Base-by-base conservation (phyloP, 2,329 filamentous ascomycete species). In the Trichophyton verrucosum region DNA sequence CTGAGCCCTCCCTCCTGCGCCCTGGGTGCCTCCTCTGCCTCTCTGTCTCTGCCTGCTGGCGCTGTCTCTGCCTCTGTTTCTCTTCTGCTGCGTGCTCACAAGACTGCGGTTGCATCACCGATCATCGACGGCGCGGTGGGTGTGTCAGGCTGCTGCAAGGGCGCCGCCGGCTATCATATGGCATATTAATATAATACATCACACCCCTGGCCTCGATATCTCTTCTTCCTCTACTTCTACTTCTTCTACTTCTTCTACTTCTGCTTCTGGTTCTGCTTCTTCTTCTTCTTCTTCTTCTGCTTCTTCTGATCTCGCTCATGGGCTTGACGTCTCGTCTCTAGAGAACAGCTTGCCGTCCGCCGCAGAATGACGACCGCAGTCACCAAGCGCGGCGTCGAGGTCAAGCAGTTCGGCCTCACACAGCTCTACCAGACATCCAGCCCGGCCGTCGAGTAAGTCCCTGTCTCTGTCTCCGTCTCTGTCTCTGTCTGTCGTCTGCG, bases 341-440 rank as follows among this genome's bases (percentile, higher is more conserved):
- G 20, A 40, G n/a, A 36, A 24, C 36, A 24, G 8, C 15, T 30
- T n/a, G 9, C 6, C 30, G 20, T 33, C 8, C 55, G 13, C 33
- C 33, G 27, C 33, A 36, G 20, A 17, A 57, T 57, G 55, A 36
- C 33, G 22, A 57, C 55, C 40, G 22, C 40, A 15, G 60, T 36
- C 42, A 57, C 53, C 58, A 49, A 60, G 60, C 59, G 56, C 30
- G 55, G 47, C n/a, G 51, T 63, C 49, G 58, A 61, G 56, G 67
- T 77, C 65, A 73, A 72, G 64, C 68, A 71, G 56, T 74, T 72
- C 65, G 76, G 76, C 63, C 69, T 77, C 63, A 72, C 74, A 30
- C 71, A 76, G 67, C 69, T 77, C 53, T 77, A 74, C 62, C 64
- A 67, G 59, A 71, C 73, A 22, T 66, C 70, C 13, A 68, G 71